Conservation (phyloP, 2,329 filamentous ascomycete species). For the Cercospora zeina region DNA sequence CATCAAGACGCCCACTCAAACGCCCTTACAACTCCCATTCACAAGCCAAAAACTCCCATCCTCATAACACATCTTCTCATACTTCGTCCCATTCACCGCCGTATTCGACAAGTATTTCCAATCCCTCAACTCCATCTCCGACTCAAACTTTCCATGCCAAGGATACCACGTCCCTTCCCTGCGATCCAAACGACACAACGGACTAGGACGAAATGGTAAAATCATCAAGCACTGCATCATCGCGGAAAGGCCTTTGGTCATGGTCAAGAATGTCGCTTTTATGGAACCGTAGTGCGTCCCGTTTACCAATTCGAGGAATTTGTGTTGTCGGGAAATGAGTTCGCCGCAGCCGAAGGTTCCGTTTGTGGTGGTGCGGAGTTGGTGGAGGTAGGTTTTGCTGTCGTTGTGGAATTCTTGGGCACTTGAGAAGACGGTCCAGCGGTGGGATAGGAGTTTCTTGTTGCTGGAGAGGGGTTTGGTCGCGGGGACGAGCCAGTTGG, state of each 20-base stretch:
- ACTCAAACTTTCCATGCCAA: constrained; percentile 4
- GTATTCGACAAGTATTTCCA: constrained; percentile 1
- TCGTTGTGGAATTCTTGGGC: constrained; percentile 6
- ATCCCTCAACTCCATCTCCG: not conserved
- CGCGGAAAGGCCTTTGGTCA: not conserved
- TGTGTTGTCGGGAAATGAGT: not conserved
- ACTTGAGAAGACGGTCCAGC: constrained; percentile 12
- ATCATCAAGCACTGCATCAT: constrained; percentile 12
- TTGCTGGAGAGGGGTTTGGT: not conserved
- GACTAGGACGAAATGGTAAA: not conserved
- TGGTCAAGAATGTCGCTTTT: not conserved
- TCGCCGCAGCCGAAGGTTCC: not conserved
- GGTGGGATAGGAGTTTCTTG: not conserved
- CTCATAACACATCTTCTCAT: not conserved
- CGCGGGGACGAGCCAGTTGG: constrained; percentile 26
- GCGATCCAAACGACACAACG: constrained; percentile 6
- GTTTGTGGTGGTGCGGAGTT: not conserved
- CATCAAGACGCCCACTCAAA: not conserved
- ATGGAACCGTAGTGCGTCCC: not conserved
- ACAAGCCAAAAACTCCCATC: not conserved
- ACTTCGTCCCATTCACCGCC: not conserved
- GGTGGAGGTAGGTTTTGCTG: constrained; percentile 1
- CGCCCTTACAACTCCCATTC: constrained; percentile 1
- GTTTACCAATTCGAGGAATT: not conserved
- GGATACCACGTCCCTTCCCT: constrained; percentile 11